Conservation (phyloP, 345 rosid genomes). For the Physaria fendleri region DNA sequence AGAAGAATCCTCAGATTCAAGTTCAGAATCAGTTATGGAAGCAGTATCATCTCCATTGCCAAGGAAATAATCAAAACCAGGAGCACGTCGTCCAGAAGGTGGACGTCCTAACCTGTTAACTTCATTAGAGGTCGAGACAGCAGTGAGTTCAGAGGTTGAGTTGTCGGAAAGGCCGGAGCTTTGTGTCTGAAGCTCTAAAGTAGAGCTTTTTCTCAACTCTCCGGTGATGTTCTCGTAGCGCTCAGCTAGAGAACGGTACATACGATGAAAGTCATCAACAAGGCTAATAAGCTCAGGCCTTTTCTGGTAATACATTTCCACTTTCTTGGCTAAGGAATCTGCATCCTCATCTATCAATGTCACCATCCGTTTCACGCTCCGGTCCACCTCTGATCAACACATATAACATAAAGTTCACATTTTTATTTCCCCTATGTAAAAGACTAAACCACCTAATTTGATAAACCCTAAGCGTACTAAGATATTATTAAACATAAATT, state of each 20-base stretch:
- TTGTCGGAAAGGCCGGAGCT: slow-evolving; percentile 48
- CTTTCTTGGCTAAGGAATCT: slow-evolving; percentile 45
- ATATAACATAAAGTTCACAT: not conserved
- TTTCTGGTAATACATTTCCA: slow-evolving; percentile 45
- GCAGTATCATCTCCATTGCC: slow-evolving; percentile 70
- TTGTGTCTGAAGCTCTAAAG: slow-evolving; percentile 60
- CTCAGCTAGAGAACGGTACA: slow-evolving; percentile 36
- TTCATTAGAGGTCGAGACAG: slow-evolving; percentile 28
- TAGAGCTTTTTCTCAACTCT: slow-evolving; percentile 54
- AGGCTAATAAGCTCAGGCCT: slow-evolving; percentile 40
- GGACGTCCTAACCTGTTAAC: slow-evolving; percentile 38
- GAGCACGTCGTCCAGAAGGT: slow-evolving; percentile 48
- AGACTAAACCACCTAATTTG: slow-evolving; percentile 15
- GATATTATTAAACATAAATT: not conserved
- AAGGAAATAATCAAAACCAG: slow-evolving; percentile 57
- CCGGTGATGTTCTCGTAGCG: slow-evolving; percentile 46
- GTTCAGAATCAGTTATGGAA: slow-evolving; percentile 63
- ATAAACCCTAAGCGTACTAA: no score
- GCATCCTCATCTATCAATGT: slow-evolving; percentile 40
- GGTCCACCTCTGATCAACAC: slow-evolving; percentile 39
- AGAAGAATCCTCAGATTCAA: slow-evolving; percentile 69
- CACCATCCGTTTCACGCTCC: slow-evolving; percentile 34
- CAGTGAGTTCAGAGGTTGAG: slow-evolving; percentile 32
- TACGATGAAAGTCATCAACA: slow-evolving; percentile 38
- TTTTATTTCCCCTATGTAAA: not conserved